Percentiles rank a stretch among this genome's conserved stretches.
Evolutionary conservation across 108 stramenopile genomes (phyloP).

Genomic region (Nitzschia palea): DNA sequence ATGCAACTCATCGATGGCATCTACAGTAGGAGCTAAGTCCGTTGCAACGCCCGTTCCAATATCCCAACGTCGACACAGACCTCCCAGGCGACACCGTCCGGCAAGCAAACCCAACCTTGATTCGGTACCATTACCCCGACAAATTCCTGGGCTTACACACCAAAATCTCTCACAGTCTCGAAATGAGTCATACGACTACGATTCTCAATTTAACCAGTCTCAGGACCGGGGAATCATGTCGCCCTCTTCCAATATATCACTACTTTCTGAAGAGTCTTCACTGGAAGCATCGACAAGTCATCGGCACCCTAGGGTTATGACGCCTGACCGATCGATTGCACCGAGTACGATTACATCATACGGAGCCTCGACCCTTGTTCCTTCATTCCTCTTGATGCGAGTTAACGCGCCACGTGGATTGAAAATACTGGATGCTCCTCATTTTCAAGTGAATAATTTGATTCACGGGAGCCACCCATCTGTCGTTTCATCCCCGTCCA

Average conservation of each 20-base stretch:
- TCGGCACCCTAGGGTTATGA: constrained; percentile 3
- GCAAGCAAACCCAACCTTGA: constrained; percentile 7
- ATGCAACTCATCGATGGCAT: constrained; percentile 25
- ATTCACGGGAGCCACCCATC: constrained; percentile 55
- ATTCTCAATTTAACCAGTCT: not conserved
- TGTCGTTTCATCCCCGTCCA: constrained; percentile 25
- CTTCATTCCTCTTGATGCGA: constrained; percentile 67
- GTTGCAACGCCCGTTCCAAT: constrained; percentile 44
- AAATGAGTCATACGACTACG: not conserved
- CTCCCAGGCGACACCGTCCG: constrained; percentile 44
- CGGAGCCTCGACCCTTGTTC: not conserved
- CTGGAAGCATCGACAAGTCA: constrained; percentile 8
- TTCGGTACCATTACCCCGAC: constrained; percentile 13
- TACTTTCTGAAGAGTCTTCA: constrained; percentile 51
- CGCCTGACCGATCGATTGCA: constrained; percentile 35
- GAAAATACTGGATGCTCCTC: constrained; percentile 84
- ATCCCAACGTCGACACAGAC: constrained; percentile 47
- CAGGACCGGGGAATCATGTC: constrained; percentile 23
- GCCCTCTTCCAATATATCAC: constrained; percentile 51
- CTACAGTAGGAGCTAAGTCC: constrained; percentile 35
- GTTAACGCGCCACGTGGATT: constrained; percentile 77
- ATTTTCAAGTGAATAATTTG: constrained; percentile 76
- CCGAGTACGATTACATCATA: constrained; percentile 9
- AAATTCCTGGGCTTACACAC: constrained; percentile 7
- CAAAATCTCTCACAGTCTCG: not conserved